Evolutionary conservation across 2,329 filamentous ascomycete genomes (phyloP).

Genomic region (Dryadomyces quercivorus): DNA sequence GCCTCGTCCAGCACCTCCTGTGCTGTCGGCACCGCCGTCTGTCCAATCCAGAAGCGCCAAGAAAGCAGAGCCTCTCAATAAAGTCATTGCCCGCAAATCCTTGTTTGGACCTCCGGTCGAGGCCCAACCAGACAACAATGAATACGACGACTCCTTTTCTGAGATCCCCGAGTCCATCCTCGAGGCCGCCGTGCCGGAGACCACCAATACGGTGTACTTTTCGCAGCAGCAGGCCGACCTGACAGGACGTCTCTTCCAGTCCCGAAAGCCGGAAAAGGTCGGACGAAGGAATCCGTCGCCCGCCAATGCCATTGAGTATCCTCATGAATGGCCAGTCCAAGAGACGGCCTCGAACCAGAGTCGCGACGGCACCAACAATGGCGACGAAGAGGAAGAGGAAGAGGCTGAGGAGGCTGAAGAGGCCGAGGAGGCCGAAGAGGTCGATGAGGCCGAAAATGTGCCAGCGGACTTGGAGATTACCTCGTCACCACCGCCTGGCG

Average conservation of each 20-base stretch:
- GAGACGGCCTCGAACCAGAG: too few relatives aligned
- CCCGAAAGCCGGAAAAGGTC: background rate
- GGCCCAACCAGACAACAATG: background rate
- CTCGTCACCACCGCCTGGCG: slow-evolving; percentile 7
- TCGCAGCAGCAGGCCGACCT: slow-evolving; percentile 10
- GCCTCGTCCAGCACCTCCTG: background rate
- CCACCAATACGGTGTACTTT: slow-evolving; percentile 11
- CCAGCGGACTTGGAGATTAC: background rate
- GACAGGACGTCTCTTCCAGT: slow-evolving; percentile 3
- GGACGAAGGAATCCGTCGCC: background rate
- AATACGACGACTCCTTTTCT: slow-evolving; percentile 44
- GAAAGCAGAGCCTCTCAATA: slow-evolving; percentile 9
- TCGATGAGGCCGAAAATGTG: background rate
- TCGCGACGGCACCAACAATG: background rate
- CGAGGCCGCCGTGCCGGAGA: slow-evolving; percentile 30
- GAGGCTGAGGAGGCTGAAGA: background rate
- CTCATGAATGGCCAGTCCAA: background rate
- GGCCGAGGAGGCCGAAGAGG: slow-evolving; percentile 4
- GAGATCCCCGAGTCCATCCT: slow-evolving; percentile 41
- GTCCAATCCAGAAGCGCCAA: background rate
- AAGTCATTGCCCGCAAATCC: slow-evolving; percentile 8
- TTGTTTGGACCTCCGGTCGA: background rate
- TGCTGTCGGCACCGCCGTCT: background rate
- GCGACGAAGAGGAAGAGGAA: background rate
- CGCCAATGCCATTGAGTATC: too few relatives aligned